Evolutionary conservation across 1,284 basidiomycete species (phyloP), one percentile per base, ranked within the genome.

Genomic region (Takashimella koratensis): DNA sequence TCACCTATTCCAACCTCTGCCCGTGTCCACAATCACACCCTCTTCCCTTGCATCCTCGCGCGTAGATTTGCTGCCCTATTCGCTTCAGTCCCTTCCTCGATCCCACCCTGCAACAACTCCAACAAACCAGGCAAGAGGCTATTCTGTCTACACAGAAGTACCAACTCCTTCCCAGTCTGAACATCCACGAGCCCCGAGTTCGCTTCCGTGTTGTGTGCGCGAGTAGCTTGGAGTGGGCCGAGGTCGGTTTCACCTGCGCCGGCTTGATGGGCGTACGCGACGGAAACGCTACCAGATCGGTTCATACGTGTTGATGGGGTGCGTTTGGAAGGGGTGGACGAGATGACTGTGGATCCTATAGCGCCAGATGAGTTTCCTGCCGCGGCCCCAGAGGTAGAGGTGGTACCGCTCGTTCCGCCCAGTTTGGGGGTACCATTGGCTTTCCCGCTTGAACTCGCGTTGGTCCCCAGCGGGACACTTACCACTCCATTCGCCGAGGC

Each of bases 131-230:
- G 73, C 21, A 76, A 56, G 5, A 76, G 55, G 45, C 68, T 71
- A 56, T 76, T 76, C 52, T 76, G 75, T 40, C 74, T 59, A 47
- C 74, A 75, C 0, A 74, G 60, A n/a, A 76, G 53, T 10, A 75
- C 72, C 30, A 76, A 58, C 56, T 75, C 74, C 49, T 75, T 75
- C 21, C 74, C 75, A 8, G 67, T 73, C 52, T 68, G 66, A n/a
- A 65, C 22, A 3, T 63, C 60, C 25, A 63, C 52, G 51, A 68
- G 54, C 11, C 62, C 60, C 16, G 30, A 36, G 16, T 36, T 36
- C 30, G 30, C 8, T 36, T 36, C 30, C 16, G 30, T 36, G 16
- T 36, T 36, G 20, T 43, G 42, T 8, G 42, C 42, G 42, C 6
- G 45, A 30, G 21, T 51, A 43, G 13, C 42, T 39, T 54, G 50